Evolutionary conservation across 2,329 filamentous ascomycete genomes (phyloP).

Genomic region (Fragosphaeria purpurea): DNA sequence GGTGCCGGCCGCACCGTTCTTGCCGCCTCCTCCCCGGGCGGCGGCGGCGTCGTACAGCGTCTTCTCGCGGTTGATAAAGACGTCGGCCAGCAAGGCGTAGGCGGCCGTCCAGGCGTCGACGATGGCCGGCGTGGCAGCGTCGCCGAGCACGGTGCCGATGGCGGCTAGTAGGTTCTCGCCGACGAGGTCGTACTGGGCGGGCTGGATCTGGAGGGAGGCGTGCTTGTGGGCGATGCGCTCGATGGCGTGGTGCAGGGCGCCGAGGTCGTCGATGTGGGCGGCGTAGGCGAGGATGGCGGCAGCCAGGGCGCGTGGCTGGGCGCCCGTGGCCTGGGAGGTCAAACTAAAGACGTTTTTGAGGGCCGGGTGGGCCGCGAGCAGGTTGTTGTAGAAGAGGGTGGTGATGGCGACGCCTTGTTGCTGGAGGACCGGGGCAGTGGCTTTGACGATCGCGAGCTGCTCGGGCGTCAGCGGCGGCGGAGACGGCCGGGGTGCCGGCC

Average conservation of each 20-base stretch:
- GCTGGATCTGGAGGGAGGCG: constrained; percentile 56
- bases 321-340: constrained; percentile 56
- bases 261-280: constrained; percentile 59
- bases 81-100: constrained; percentile 59
- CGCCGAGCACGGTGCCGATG: constrained; percentile 57
- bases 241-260: constrained; percentile 42
- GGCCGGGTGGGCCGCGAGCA: constrained; percentile 53
- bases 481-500: constrained; percentile 34
- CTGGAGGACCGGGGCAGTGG: constrained; percentile 63
- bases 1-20: constrained; percentile 17
- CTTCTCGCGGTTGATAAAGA: constrained; percentile 58
- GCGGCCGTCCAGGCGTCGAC: constrained; percentile 62
- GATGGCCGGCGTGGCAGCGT: constrained; percentile 55
- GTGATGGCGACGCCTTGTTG: constrained; percentile 61
- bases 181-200: constrained; percentile 62
- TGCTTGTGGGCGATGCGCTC: constrained; percentile 72
- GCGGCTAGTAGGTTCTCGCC: constrained; percentile 58
- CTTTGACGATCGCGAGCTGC: constrained; percentile 64
- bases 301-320: constrained; percentile 61
- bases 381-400: constrained; percentile 59
- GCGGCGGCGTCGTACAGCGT: constrained; percentile 41
- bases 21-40: constrained; percentile 10
- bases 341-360: constrained; percentile 63
- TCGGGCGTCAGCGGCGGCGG: constrained; percentile 43
- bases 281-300: constrained; percentile 63